These are phyloP conservation scores for Pleurotus sapidus DNA, from an alignment of 768 basidiomycete genomes.

Conservation along the genomic window DNA sequence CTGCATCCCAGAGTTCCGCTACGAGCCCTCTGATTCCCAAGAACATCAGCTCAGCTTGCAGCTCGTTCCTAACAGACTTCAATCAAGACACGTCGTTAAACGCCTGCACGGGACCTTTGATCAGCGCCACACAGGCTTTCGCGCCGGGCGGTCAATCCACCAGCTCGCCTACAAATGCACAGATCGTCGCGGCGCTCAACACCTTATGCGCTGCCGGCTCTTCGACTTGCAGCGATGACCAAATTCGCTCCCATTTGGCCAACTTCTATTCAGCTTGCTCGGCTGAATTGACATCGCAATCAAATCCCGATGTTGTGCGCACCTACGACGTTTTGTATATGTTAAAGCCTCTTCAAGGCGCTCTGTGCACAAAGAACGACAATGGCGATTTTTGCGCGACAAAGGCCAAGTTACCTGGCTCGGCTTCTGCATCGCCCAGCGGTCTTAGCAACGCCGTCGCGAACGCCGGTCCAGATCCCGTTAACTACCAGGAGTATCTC, in stretches of 20 bases:
- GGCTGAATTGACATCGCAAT: conserved; percentile 58
- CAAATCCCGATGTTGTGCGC: conserved; percentile 47
- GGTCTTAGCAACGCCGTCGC: conserved; percentile 2
- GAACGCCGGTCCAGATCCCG: not conserved
- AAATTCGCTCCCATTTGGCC: conserved; percentile 60
- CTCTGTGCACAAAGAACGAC: conserved; percentile 78
- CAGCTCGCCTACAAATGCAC: conserved; percentile 33
- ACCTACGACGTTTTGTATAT: conserved; percentile 83
- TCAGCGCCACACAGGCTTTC: conserved; percentile 56
- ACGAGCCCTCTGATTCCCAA: conserved; percentile 63
- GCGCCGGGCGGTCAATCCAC: conserved; percentile 42
- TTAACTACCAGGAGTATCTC: conserved; percentile 4
- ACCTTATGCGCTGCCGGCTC: conserved; percentile 50
- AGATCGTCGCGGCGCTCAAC: conserved; percentile 50
- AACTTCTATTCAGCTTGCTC: conserved; percentile 71
- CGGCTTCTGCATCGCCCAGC: not conserved
- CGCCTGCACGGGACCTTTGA: conserved; percentile 62
- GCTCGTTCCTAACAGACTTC: conserved; percentile 55
- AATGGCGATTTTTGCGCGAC: conserved; percentile 65
- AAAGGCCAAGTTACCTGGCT: conserved; percentile 14
- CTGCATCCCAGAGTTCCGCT: conserved; percentile 23
- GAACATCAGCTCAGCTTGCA: conserved; percentile 54
- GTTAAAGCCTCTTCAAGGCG: conserved; percentile 57
- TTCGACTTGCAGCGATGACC: conserved; percentile 51
- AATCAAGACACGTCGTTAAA: conserved; percentile 57